A percentile compares a stretch with the other conserved stretches of the same genome.
These are phyloP conservation scores for Amoeboaphelidium protococcarum DNA, from an alignment of 371 early-diverging fungal species.

Conservation along the genomic window DNA sequence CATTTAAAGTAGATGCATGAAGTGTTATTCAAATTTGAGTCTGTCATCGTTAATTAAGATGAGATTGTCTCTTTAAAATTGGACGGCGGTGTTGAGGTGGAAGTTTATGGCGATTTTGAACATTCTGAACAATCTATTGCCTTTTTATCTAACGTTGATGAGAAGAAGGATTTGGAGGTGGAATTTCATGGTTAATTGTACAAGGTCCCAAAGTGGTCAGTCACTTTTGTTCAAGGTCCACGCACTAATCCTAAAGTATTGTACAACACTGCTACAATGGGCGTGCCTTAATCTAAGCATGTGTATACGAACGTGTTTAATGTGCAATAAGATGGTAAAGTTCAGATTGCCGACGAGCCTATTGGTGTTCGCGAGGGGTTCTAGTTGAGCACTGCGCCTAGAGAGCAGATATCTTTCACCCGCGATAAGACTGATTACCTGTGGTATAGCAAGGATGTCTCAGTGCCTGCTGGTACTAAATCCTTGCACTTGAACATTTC, in stretches of 20 bases:
- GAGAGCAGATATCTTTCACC: constrained; percentile 16
- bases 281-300: neutral
- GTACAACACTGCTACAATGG: neutral
- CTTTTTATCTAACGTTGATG: constrained; percentile 12
- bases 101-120: constrained; percentile 5
- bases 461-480: too few relatives aligned
- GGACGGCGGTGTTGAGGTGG: constrained; percentile 6
- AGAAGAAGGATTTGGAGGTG: neutral
- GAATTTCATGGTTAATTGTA: constrained; percentile 2
- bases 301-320: neutral
- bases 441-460: too few relatives aligned
- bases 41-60: constrained; percentile 1
- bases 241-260: constrained; percentile 2
- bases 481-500: constrained; percentile 4
- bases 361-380: constrained; percentile 1
- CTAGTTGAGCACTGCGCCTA: constrained; percentile 1
- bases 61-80: neutral
- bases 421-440: constrained; percentile 20
- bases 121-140: constrained; percentile 6
- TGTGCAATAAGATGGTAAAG: neutral
- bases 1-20: constrained; percentile 14
- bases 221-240: constrained; percentile 1
- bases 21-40: constrained; percentile 5
- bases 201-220: constrained; percentile 8
- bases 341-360: neutral